Conservation (phyloP, 495 filamentous ascomycete genomes). For the Xylaria acuta region DNA sequence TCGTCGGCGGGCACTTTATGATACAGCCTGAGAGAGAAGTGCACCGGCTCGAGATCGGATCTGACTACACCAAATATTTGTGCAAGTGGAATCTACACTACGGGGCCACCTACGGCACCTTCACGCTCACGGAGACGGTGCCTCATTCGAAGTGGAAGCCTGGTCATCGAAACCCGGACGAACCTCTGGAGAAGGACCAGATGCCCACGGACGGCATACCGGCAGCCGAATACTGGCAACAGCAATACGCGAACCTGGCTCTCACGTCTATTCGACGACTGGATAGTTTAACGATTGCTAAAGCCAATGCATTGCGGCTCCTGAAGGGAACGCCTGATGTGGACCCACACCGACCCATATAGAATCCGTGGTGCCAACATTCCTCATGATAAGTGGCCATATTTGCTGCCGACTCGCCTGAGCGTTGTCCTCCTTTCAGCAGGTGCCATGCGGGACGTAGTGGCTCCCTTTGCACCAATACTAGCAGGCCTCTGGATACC, state of each 20-base stretch:
- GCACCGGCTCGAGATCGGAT: constrained; percentile 44
- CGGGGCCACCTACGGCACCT: constrained; percentile 51
- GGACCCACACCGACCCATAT: constrained; percentile 21
- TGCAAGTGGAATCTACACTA: constrained; percentile 55
- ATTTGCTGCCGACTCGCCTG: constrained; percentile 7
- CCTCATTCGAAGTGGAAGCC: constrained; percentile 43
- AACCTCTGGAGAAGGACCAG: constrained; percentile 20
- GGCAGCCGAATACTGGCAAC: constrained; percentile 46
- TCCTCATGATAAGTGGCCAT: neutral
- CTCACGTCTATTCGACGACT: constrained; percentile 25
- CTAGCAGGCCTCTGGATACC: constrained; percentile 19
- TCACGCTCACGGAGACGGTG: constrained; percentile 57
- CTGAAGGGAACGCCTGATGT: constrained; percentile 27
- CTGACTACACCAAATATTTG: constrained; percentile 47
- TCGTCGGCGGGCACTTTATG: constrained; percentile 54
- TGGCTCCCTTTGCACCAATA: constrained; percentile 3
- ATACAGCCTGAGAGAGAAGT: constrained; percentile 46
- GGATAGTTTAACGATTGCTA: constrained; percentile 19
- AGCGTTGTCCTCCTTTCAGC: constrained; percentile 3
- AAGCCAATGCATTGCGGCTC: constrained; percentile 22
- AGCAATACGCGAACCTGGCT: constrained; percentile 45
- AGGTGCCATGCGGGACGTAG: constrained; percentile 17
- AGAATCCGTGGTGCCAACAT: constrained; percentile 1
- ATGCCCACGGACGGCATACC: constrained; percentile 40
- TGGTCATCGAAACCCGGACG: constrained; percentile 33